Evolutionary conservation across 2,329 filamentous ascomycete species (phyloP).

Genomic region (Hymenoscyphus scutula): DNA sequence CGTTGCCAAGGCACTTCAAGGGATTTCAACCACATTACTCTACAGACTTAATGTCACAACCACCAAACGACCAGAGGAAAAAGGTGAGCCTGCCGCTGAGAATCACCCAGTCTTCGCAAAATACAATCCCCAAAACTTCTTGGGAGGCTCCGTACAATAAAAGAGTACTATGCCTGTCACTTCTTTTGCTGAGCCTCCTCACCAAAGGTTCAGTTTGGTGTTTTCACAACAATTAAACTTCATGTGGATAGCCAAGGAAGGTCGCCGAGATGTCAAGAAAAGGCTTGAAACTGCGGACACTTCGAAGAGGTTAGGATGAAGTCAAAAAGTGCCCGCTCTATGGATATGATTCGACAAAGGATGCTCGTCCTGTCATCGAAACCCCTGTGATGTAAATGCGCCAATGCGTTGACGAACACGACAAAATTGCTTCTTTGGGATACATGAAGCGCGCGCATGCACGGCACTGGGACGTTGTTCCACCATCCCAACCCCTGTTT

Average conservation of each 20-base stretch:
- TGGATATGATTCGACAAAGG: not conserved
- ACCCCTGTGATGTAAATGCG: not conserved
- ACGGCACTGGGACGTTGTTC: not conserved
- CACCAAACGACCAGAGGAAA: no score
- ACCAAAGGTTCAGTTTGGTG: no score
- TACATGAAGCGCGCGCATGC: not conserved
- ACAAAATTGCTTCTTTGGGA: not conserved
- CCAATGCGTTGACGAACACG: not conserved
- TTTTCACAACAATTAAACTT: no score
- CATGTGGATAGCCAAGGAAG: not conserved
- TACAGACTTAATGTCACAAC: no score
- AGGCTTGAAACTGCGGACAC: not conserved
- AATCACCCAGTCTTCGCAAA: no score
- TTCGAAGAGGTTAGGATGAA: not conserved
- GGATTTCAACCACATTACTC: not conserved
- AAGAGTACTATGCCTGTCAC: no score
- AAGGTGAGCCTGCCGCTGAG: no score
- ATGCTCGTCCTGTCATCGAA: not conserved
- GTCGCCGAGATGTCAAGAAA: no score
- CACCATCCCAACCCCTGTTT: not conserved
- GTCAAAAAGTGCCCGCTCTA: not conserved
- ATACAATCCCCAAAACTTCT: no score
- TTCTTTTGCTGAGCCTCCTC: no score
- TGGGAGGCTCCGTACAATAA: no score
- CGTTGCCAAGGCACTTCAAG: constrained; percentile 1